A percentile compares a stretch with the other conserved stretches of the same genome.
These are phyloP conservation scores for Colletotrichum echinochloae DNA, from an alignment of 2,329 filamentous ascomycete genomes.

Conservation along the genomic window DNA sequence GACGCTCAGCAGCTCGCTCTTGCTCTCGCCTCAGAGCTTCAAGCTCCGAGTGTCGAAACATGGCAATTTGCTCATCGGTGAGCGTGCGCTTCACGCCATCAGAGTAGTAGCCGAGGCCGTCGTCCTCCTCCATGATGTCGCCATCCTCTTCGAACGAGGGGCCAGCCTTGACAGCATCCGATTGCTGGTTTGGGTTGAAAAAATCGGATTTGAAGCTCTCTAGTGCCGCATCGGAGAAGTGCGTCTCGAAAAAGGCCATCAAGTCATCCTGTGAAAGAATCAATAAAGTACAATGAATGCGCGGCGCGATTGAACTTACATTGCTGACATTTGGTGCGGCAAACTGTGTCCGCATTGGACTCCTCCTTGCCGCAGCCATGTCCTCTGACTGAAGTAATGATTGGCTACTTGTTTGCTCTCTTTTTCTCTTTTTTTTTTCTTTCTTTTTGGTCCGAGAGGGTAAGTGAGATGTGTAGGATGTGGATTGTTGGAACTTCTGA, in stretches of 20 bases:
- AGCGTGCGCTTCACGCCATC: conserved; percentile 91
- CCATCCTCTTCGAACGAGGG: conserved; percentile 44
- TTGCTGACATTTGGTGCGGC: conserved; percentile 31
- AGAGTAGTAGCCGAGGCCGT: conserved; percentile 83
- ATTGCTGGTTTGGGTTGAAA: conserved; percentile 48
- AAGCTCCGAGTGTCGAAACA: conserved; percentile 91
- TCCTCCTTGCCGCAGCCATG: conserved; percentile 11
- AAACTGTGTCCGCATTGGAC: conserved; percentile 1
- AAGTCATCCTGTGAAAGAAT: conserved; percentile 66
- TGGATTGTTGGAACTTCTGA: neutral
- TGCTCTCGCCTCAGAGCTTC: conserved; percentile 68
- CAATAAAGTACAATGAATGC: conserved; percentile 25
- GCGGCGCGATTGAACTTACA: conserved; percentile 18
- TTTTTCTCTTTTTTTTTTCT: neutral
- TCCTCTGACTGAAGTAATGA: neutral
- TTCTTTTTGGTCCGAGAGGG: neutral
- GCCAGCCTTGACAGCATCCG: conserved; percentile 43
- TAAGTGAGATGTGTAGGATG: neutral
- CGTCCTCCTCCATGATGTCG: conserved; percentile 64
- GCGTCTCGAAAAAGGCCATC: conserved; percentile 66
- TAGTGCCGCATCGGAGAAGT: conserved; percentile 66
- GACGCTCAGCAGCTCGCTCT: conserved; percentile 49
- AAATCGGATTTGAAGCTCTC: conserved; percentile 62
- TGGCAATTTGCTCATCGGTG: conserved; percentile 90
- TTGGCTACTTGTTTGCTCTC: too few relatives aligned